Evolutionary conservation across 306 rosid species (phyloP).

Genomic region (Quercus wislizeni): DNA sequence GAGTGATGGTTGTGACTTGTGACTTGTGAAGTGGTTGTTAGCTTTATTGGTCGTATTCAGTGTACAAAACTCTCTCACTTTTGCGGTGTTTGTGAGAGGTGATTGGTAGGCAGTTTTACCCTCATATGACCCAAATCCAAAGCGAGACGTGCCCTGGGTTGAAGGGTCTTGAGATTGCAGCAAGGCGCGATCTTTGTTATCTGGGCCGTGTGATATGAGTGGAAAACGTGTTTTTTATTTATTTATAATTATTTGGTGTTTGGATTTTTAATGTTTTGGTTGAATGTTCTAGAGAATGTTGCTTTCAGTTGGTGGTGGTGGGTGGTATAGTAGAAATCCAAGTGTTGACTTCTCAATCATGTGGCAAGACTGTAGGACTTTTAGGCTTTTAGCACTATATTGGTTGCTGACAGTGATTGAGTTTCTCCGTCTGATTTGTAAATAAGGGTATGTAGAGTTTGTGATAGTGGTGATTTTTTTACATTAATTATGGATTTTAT

Average conservation of each 20-base stretch:
- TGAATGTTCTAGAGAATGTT: background rate
- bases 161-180: no score
- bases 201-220: background rate
- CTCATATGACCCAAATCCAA: no score
- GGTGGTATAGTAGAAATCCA: background rate
- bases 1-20: no score
- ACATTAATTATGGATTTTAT: background rate
- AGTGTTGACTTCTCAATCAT: background rate
- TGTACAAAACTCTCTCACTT: background rate
- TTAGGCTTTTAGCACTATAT: background rate
- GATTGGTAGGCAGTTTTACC: no score
- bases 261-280: background rate
- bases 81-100: background rate
- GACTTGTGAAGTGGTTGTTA: no score
- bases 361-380: background rate
- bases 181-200: no score
- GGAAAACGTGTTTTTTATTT: background rate
- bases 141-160: no score
- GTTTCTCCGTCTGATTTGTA: background rate
- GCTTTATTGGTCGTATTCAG: background rate
- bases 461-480: background rate
- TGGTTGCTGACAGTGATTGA: background rate
- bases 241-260: background rate
- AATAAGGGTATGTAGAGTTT: background rate
- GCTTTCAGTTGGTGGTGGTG: background rate